Conservation (phyloP, 306 rosid genomes). For the Potentilla sterilis region DNA sequence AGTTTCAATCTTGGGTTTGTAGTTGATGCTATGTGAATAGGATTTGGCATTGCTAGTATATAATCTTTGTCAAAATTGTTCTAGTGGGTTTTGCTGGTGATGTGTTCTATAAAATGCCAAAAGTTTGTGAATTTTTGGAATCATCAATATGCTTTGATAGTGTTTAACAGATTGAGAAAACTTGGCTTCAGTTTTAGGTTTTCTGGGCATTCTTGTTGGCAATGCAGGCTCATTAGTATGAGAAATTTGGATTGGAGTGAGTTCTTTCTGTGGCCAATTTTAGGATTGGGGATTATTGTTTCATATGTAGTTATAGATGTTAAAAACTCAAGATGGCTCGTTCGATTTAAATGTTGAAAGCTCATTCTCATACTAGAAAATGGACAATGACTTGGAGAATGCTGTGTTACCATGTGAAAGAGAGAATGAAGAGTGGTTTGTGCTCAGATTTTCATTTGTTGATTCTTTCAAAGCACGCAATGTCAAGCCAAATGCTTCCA, state of each 20-base stretch:
- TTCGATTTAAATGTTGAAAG: not conserved
- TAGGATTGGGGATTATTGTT: not conserved
- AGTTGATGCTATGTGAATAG: not conserved
- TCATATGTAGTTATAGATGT: not conserved
- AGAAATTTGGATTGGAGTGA: not conserved
- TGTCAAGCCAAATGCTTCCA: not conserved
- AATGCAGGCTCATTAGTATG: slow-evolving; percentile 1
- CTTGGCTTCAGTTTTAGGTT: not conserved
- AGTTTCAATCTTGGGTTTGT: not conserved
- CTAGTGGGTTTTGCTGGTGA: slow-evolving; percentile 18
- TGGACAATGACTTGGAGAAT: not conserved
- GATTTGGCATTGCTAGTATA: not conserved
- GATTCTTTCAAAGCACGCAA: not conserved
- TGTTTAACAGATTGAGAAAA: not conserved
- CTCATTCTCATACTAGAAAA: not conserved
- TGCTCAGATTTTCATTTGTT: not conserved
- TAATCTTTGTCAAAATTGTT: not conserved
- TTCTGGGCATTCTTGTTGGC: not conserved
- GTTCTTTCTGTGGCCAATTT: not conserved
- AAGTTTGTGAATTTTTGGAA: not conserved
- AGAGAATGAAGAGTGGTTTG: not conserved
- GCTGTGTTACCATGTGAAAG: not conserved
- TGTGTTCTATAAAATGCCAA: slow-evolving; percentile 52
- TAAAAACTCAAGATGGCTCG: not conserved
- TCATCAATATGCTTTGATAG: not conserved